Evolutionary conservation across 495 filamentous ascomycete species (phyloP), one percentile per base, ranked within the genome.

Genomic region (Letharia columbiana): DNA sequence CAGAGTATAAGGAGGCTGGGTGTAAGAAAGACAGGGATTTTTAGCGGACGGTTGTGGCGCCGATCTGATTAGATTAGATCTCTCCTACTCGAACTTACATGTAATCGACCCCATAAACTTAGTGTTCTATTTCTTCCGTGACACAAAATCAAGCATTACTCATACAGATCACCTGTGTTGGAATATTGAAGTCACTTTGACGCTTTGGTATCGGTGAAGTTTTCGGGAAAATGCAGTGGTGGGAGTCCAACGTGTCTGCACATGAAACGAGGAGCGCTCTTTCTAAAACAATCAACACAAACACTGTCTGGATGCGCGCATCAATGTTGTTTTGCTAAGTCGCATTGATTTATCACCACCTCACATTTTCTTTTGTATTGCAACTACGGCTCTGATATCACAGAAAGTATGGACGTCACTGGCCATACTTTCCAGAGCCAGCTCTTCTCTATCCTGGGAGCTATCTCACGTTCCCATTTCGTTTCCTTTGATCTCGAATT

Each of bases 401-500:
- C 18, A n/a, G 12, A 18, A 13, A 72, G 61, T 62, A 93, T 94
- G 90, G 88, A 92, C 47, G 71, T 93, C 64, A 78, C 82, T 63
- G 70, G 70, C 13, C 60, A 67, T 18, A 81, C 80, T 13, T 92
- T 89, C 71, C 73, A 74, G 45, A 73, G 74, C 49, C 72, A 81
- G 20, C 76, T 93, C 4, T 82, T 88, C 0, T 73, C 74, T 23
- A 80, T 93, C 28, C 72, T 92, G 10, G 70, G 81, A 12, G 78
- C 81, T 23, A 83, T 93, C 42, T 76, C 82, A 23, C 75, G 82
- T 23, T 80, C 88, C 31, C 77, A 79, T 37, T 92, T 90, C 70
- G 86, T 94, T 4, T 73, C 87, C 1, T 72, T 94, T 49, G 91
- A 94, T 69, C 77, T 92, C 33, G 91, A 96, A 72, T 82, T 94